These are phyloP conservation scores for Kwoniella heveanensis DNA, from an alignment of 768 basidiomycete species.

Conservation along the genomic window DNA sequence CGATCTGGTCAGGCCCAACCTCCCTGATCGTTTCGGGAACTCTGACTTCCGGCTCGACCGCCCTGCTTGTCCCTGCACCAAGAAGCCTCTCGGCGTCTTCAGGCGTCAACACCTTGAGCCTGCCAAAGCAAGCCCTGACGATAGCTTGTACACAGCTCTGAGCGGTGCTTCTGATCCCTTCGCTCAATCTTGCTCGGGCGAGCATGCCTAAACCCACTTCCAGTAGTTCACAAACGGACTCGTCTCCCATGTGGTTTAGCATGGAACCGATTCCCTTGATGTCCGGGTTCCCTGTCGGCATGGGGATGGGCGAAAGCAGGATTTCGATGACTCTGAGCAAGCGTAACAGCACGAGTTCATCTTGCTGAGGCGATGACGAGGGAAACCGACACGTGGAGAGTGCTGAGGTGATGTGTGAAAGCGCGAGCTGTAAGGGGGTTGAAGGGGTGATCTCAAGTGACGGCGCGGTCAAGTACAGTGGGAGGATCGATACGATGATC, in stretches of 20 bases:
- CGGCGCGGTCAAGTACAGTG: constrained; percentile 40
- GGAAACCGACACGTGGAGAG: constrained; percentile 97
- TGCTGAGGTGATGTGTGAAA: constrained; percentile 81
- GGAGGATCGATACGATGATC: constrained; percentile 64
- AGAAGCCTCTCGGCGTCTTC: constrained; percentile 40
- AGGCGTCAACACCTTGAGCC: constrained; percentile 59
- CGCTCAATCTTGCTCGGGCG: constrained; percentile 83
- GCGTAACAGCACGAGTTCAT: constrained; percentile 90
- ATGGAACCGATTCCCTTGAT: constrained; percentile 55
- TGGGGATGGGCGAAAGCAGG: constrained; percentile 62
- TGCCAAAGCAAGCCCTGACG: constrained; percentile 76
- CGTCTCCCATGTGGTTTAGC: constrained; percentile 76
- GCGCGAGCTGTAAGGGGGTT: constrained; percentile 64
- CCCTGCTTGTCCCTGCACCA: constrained; percentile 18
- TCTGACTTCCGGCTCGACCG: constrained; percentile 12
- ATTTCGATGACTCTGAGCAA: constrained; percentile 88
- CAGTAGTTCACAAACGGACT: constrained; percentile 96
- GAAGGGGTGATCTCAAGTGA: constrained; percentile 56
- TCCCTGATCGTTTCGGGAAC: constrained; percentile 6
- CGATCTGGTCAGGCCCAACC: constrained; percentile 6
- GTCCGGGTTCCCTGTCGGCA: constrained; percentile 9
- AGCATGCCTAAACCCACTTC: constrained; percentile 96
- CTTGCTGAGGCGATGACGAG: constrained; percentile 93
- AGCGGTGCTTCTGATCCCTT: constrained; percentile 46
- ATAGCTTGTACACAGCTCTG: constrained; percentile 83